Base-by-base conservation (phyloP, 495 filamentous ascomycete species). In the Trichodelitschia bisporula region DNA sequence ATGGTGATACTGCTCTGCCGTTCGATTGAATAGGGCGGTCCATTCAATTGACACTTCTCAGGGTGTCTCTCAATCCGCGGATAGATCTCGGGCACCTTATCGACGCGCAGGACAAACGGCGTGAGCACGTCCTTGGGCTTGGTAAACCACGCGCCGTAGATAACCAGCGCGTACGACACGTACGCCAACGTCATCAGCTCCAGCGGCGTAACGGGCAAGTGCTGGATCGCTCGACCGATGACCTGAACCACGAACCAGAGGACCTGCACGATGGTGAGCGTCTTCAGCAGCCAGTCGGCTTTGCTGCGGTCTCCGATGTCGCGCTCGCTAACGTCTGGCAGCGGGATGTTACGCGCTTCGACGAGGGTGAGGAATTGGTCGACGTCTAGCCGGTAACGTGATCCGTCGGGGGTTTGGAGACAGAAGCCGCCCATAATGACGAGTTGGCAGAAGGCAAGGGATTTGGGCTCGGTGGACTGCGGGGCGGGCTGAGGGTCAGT, bases 121-220 rank as follows among this genome's bases (percentile, higher is more conserved):
- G 46, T 46, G 27, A 38, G 27, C 13, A 54, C 39, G 33, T 52
- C 46, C 29, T 47, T 49, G 4, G 48, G 51, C 34, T 56, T 56
- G 18, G 43, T 24, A 49, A 44, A 54, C 49, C 52, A 54, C 31
- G 49, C 50, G 37, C 46, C 41, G 34, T 50, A 56, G 10, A 46
- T 51, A 15, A 51, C 31, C 2, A 38, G 39, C 31, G 49, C 41
- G 11, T 48, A 32, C 8, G 48, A 48, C 28, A 54, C 41, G 27
- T 50, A 52, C 12, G 44, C 46, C 4, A 54, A 37, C 5, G 52
- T 51, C 45, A 51, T 53, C 1, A 42, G 39, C 27, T 56, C 51
- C 10, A 56, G 39, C 21, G 44, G 45, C 5, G 41, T 36, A 3
- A 56, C 34, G 2, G 49, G 51, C 20, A 56, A 48, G 12, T 21